A percentile compares a stretch with the other conserved stretches of the same genome.
Conservation (phyloP, 192 early-diverging fungal species). For the Rhizoclosmatium globosum region DNA sequence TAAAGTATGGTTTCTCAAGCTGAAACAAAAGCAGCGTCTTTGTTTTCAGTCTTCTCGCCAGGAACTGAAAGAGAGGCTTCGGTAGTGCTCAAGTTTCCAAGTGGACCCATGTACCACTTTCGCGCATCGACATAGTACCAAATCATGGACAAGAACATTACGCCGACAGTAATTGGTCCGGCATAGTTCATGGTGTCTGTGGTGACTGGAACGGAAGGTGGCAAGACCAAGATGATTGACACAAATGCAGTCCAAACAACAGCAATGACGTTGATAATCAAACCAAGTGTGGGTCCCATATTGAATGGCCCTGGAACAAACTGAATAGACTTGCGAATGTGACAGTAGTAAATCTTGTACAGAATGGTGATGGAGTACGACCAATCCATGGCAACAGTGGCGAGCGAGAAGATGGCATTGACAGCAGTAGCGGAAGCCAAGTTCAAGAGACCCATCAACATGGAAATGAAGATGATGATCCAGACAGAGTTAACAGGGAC, state of each 20-base stretch:
- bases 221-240: constrained; percentile 5
- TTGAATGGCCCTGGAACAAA: constrained; percentile 28
- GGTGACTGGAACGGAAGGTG: constrained; percentile 3
- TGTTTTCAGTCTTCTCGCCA: neutral
- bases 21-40: neutral
- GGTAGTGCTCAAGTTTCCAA: neutral
- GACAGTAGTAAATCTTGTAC: constrained; percentile 36
- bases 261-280: constrained; percentile 18
- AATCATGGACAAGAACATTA: constrained; percentile 28
- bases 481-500: constrained; percentile 58
- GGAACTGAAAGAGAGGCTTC: neutral
- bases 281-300: constrained; percentile 15
- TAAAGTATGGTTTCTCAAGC: neutral
- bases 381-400: constrained; percentile 44
- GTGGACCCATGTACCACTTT: constrained; percentile 22
- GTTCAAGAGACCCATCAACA: constrained; percentile 40
- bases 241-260: constrained; percentile 29
- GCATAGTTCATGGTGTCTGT: constrained; percentile 19
- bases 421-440: constrained; percentile 26
- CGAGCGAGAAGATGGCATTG: constrained; percentile 53
- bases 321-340: constrained; percentile 5
- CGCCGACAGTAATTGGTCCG: constrained; percentile 13
- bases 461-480: constrained; percentile 46
- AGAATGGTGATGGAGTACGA: constrained; percentile 23
- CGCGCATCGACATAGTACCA: constrained; percentile 31